Conservation (phyloP, 306 rosid species). For the Rubus parviflorus region DNA sequence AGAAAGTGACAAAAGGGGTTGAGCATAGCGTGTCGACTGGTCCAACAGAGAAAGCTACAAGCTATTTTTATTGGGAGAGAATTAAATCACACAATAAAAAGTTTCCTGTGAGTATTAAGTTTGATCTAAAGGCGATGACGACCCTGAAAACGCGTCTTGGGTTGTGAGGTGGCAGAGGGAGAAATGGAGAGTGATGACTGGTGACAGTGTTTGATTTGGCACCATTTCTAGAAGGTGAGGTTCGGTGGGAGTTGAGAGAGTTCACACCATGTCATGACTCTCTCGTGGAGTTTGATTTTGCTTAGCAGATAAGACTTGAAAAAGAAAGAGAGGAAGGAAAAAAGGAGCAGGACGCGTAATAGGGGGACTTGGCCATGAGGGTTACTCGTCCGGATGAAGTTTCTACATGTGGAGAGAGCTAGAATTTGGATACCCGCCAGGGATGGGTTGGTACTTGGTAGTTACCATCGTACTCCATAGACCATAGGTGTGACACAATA, state of each 20-base stretch:
- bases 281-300: background rate
- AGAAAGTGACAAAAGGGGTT: constrained; percentile 15
- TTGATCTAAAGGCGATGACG: background rate
- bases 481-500: too few species aligned
- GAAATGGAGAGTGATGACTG: background rate
- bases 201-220: background rate
- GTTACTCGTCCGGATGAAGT: background rate
- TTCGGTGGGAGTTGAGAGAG: constrained; percentile 3
- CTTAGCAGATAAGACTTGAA: constrained; percentile 43
- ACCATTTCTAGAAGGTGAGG: constrained; percentile 34
- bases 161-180: constrained; percentile 8
- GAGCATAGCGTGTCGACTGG: constrained; percentile 45
- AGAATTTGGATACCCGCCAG: background rate
- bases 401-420: background rate
- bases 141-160: constrained; percentile 26
- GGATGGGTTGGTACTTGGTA: background rate
- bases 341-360: constrained; percentile 22
- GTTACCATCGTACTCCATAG: background rate
- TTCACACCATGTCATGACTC: constrained; percentile 15
- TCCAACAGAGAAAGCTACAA: constrained; percentile 31
- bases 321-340: background rate
- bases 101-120: background rate
- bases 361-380: constrained; percentile 14
- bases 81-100: background rate
- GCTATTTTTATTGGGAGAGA: background rate